Evolutionary conservation across 495 filamentous ascomycete genomes (phyloP).

Genomic region (Tetracladium setigerum): DNA sequence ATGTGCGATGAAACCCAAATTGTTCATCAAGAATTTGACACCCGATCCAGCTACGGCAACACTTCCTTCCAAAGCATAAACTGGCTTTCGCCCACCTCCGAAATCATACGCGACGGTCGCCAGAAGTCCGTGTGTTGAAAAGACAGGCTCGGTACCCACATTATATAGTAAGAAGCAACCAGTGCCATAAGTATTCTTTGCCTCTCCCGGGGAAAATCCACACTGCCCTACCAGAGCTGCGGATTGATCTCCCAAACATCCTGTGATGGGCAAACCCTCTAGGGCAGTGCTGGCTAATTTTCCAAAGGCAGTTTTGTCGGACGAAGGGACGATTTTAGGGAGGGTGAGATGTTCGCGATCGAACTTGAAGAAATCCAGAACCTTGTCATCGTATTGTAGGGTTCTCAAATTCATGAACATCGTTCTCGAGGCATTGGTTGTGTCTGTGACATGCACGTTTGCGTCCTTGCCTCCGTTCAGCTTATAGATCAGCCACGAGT

Average conservation of each 20-base stretch:
- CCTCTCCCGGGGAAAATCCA: slow-evolving; percentile 76
- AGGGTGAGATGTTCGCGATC: slow-evolving; percentile 68
- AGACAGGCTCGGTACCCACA: slow-evolving; percentile 82
- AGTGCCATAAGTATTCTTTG: slow-evolving; percentile 96
- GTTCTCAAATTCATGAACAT: slow-evolving; percentile 96
- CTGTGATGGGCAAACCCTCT: slow-evolving; percentile 71
- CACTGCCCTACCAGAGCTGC: slow-evolving; percentile 88
- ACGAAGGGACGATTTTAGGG: slow-evolving; percentile 82
- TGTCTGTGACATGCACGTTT: slow-evolving; percentile 75
- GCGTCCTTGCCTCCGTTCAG: slow-evolving; percentile 72
- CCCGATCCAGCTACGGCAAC: slow-evolving; percentile 88
- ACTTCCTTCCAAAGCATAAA: slow-evolving; percentile 88
- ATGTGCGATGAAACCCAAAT: slow-evolving; percentile 73
- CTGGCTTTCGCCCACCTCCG: slow-evolving; percentile 55
- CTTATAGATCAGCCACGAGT: slow-evolving; percentile 86
- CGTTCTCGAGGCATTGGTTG: slow-evolving; percentile 86
- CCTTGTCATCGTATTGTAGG: slow-evolving; percentile 73
- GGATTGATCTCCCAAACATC: slow-evolving; percentile 89
- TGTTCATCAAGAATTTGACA: slow-evolving; percentile 87
- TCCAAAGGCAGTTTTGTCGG: slow-evolving; percentile 71
- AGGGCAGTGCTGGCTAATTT: slow-evolving; percentile 56
- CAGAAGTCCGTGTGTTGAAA: slow-evolving; percentile 82
- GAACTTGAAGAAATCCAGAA: slow-evolving; percentile 78
- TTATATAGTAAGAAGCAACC: slow-evolving; percentile 96
- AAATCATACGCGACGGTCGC: slow-evolving; percentile 87